Percentiles rank a stretch among this genome's conserved stretches.
Evolutionary conservation across 139 green algal genomes (phyloP).

Genomic region (Nannochloris sp.): DNA sequence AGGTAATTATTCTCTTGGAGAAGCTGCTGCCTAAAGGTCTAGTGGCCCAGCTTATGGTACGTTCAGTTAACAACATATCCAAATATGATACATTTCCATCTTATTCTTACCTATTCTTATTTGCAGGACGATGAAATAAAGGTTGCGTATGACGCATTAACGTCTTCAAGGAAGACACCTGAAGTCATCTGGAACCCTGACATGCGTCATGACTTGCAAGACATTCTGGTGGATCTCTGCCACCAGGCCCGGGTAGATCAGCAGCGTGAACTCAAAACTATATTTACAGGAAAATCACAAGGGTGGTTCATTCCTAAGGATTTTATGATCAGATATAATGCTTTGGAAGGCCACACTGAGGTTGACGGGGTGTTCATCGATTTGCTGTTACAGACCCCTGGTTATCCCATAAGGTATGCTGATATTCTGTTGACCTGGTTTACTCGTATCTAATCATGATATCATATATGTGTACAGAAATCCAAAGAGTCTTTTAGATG

Average conservation of each 20-base stretch:
- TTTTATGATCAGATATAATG: conserved; percentile 36
- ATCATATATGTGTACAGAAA: no score
- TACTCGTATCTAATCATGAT: no score
- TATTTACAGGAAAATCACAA: conserved; percentile 36
- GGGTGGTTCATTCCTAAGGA: conserved; percentile 12
- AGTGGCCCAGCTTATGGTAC: conserved; percentile 27
- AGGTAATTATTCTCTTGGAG: conserved; percentile 45
- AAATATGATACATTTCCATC: no score
- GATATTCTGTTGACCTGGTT: no score
- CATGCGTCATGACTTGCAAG: conserved; percentile 44
- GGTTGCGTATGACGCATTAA: conserved; percentile 41
- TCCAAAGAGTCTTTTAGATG: no score
- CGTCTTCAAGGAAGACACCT: conserved; percentile 54
- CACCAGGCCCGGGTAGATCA: conserved; percentile 29
- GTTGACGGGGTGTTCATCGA: conserved; percentile 84
- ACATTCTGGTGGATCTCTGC: conserved; percentile 47
- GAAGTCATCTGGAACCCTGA: conserved; percentile 70
- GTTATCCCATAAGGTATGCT: conserved; percentile 47
- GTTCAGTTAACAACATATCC: no score
- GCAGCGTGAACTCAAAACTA: conserved; percentile 8
- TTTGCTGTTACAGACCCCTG: conserved; percentile 78
- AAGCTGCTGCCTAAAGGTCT: conserved; percentile 72
- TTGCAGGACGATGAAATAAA: conserved; percentile 44
- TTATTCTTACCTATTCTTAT: background rate
- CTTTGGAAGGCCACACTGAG: conserved; percentile 51